Conservation (phyloP, 805 yeast genomes). For the Tetrapisispora taiwanensis region DNA sequence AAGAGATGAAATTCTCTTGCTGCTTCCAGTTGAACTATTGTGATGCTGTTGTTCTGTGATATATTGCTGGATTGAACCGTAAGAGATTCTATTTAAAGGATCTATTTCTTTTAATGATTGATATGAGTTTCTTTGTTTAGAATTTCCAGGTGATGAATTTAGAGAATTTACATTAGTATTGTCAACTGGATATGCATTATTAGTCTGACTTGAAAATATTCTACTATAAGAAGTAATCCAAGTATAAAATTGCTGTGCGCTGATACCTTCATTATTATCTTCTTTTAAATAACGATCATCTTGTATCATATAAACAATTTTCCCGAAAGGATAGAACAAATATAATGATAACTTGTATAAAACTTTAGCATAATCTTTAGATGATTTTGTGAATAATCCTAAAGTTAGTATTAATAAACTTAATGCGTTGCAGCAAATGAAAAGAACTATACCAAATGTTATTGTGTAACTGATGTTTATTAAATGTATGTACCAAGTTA, state of each 20-base stretch:
- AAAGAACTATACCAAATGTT: constrained; percentile 60
- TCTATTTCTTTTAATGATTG: constrained; percentile 8
- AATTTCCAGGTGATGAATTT: neutral
- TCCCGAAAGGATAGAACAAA: constrained; percentile 80
- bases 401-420: constrained; percentile 34
- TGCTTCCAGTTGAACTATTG: neutral
- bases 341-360: constrained; percentile 58
- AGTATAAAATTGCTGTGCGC: constrained; percentile 70
- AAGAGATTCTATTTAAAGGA: constrained; percentile 13
- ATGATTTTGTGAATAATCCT: constrained; percentile 35
- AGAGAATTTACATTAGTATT: constrained; percentile 11
- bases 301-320: constrained; percentile 63
- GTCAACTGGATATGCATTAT: constrained; percentile 5
- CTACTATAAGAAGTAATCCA: constrained; percentile 79
- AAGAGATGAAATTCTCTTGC: neutral
- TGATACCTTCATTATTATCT: constrained; percentile 81
- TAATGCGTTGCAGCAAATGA: constrained; percentile 36
- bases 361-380: constrained; percentile 52
- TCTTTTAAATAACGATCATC: constrained; percentile 77
- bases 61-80: constrained; percentile 20
- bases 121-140: constrained; percentile 7
- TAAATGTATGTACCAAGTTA: constrained; percentile 51
- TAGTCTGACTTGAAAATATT: constrained; percentile 24
- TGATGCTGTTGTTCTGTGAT: constrained; percentile 17
- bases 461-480: constrained; percentile 67